Percentiles rank a stretch among this genome's conserved stretches.
Evolutionary conservation across 2,329 filamentous ascomycete genomes (phyloP).

Genomic region (Westerdykella sp.): DNA sequence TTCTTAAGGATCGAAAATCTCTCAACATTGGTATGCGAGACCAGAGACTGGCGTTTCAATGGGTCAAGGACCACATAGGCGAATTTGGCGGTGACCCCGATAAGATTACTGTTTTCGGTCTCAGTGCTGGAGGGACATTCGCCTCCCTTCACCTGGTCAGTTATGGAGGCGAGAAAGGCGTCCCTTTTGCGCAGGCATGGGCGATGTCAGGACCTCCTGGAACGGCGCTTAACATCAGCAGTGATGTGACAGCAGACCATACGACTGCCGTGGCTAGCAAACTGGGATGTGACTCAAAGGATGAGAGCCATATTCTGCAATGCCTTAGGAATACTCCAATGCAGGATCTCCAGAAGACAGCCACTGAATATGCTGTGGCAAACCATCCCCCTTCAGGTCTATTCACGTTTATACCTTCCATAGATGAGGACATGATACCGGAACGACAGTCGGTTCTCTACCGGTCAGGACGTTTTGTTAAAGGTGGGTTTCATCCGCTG

Average conservation of each 20-base stretch:
- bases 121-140: conserved; percentile 25
- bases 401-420: too few species aligned
- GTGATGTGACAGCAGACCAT: conserved; percentile 16
- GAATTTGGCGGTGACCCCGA: conserved; percentile 24
- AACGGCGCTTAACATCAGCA: conserved; percentile 27
- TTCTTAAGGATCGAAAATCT: conserved; percentile 20
- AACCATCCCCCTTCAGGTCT: too few species aligned
- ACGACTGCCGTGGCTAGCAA: conserved; percentile 5
- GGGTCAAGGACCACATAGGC: conserved; percentile 23
- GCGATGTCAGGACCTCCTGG: conserved; percentile 34
- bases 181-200: conserved; percentile 31
- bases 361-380: too few species aligned
- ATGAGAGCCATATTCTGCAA: too few species aligned
- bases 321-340: too few species aligned
- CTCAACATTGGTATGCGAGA: conserved; percentile 26
- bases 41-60: conserved; percentile 24
- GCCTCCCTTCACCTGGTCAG: conserved; percentile 17
- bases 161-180: conserved; percentile 25
- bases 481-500: too few species aligned
- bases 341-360: too few species aligned
- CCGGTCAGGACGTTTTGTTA: too few species aligned
- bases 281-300: too few species aligned
- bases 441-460: too few species aligned
- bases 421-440: too few species aligned
- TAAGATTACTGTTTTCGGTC: conserved; percentile 28